Evolutionary conservation across 2,329 filamentous ascomycete genomes (phyloP).

Genomic region (Trichophyton equinum): DNA sequence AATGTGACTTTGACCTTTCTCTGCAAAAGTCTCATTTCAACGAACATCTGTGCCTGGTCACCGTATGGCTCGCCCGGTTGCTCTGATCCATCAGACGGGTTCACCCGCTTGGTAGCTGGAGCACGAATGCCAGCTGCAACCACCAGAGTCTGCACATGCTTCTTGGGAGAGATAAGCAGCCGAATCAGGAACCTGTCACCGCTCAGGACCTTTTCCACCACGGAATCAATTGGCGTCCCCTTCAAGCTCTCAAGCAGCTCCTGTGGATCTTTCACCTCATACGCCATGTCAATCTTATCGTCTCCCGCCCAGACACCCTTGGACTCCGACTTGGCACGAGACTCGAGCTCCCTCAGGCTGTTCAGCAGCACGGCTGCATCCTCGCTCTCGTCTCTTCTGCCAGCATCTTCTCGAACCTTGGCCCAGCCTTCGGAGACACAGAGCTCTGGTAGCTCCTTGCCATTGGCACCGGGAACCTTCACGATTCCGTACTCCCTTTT

Average conservation of each 20-base stretch:
- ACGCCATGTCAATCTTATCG: constrained; percentile 58
- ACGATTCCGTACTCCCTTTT: constrained; percentile 81
- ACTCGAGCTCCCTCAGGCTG: constrained; percentile 63
- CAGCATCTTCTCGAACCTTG: constrained; percentile 87
- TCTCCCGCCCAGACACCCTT: constrained; percentile 71
- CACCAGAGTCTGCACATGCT: constrained; percentile 80
- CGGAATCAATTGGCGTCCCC: constrained; percentile 67
- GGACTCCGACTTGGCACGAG: constrained; percentile 60
- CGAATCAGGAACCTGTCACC: constrained; percentile 83
- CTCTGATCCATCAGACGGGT: constrained; percentile 63
- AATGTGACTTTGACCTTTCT: constrained; percentile 71
- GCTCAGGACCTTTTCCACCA: constrained; percentile 82
- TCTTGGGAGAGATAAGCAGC: constrained; percentile 63
- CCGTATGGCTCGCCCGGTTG: constrained; percentile 81
- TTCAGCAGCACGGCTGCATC: constrained; percentile 59
- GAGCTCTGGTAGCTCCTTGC: constrained; percentile 65
- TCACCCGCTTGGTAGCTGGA: constrained; percentile 75
- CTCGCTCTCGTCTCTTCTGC: constrained; percentile 70
- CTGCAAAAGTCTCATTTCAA: constrained; percentile 75
- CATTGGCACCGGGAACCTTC: constrained; percentile 64
- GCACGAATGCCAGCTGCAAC: constrained; percentile 80
- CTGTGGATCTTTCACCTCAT: constrained; percentile 67
- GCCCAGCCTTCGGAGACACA: constrained; percentile 81
- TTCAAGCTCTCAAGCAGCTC: constrained; percentile 71
- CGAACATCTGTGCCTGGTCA: constrained; percentile 76